Conservation (phyloP, 176 grass and related monocot genomes). For the Lolium perenne region DNA sequence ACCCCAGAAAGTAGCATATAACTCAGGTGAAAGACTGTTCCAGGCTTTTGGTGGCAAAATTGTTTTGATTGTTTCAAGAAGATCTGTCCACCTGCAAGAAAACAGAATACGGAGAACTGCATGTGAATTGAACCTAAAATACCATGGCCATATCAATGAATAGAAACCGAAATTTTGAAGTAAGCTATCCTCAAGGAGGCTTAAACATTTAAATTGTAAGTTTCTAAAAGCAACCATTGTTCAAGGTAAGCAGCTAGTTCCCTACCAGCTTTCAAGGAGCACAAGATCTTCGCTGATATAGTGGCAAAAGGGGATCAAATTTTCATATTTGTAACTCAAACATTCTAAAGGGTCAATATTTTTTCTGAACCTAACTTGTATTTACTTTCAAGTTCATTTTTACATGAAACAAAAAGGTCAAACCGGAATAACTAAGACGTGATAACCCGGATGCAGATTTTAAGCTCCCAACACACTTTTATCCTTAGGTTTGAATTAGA, state of each 20-base stretch:
- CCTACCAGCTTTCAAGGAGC: constrained; percentile 23
- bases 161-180: not conserved
- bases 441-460: not conserved
- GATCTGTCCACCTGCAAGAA: constrained; percentile 80
- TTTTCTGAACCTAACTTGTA: constrained; percentile 5
- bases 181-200: not conserved
- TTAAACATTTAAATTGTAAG: constrained; percentile 5
- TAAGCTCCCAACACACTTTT: constrained; percentile 6
- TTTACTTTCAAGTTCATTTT: not conserved
- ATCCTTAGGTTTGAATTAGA: not conserved
- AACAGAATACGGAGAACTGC: constrained; percentile 37
- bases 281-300: constrained; percentile 6
- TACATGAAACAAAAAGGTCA: constrained; percentile 6
- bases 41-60: constrained; percentile 89
- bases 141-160: constrained; percentile 25
- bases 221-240: constrained; percentile 17
- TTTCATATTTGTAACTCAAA: constrained; percentile 1
- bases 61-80: constrained; percentile 71
- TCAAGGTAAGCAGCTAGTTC: constrained; percentile 12
- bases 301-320: not conserved
- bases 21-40: constrained; percentile 90
- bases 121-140: constrained; percentile 19
- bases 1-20: constrained; percentile 98
- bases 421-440: not conserved
- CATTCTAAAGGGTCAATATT: not conserved